Conservation (phyloP, 139 green algal species). For the Tetradesmus obliquus region DNA sequence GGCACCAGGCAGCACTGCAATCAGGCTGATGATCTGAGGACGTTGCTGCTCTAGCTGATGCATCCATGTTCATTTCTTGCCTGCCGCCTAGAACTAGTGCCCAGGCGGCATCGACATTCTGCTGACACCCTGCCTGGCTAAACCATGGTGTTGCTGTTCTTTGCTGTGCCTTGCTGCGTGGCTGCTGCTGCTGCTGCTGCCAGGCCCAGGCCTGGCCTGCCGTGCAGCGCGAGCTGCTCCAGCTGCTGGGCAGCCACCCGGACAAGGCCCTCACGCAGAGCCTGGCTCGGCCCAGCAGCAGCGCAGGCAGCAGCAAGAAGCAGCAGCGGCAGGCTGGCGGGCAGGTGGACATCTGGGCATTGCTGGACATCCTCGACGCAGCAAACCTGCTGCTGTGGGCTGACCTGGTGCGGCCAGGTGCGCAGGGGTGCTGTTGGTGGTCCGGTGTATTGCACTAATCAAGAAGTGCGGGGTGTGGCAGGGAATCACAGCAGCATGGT, state of each 20-base stretch:
- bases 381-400: conserved; percentile 18
- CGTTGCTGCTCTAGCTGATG: too few species aligned
- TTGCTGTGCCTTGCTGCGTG: not conserved
- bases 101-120: too few species aligned
- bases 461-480: not conserved
- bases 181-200: not conserved
- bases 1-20: not conserved
- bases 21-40: too few species aligned
- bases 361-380: not conserved
- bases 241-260: not conserved
- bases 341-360: not conserved
- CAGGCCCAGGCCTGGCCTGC: not conserved
- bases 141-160: not conserved
- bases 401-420: not conserved
- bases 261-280: not conserved
- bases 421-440: not conserved
- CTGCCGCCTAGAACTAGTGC: too few species aligned
- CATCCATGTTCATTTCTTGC: too few species aligned
- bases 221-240: not conserved
- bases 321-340: not conserved
- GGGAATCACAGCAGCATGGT: not conserved
- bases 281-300: not conserved
- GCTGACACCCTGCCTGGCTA: too few species aligned
- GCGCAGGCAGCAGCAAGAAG: not conserved
- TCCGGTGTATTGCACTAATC: not conserved